Evolutionary conservation across 306 rosid species (phyloP), one percentile per base, ranked within the genome.

Genomic region (Cercis canadensis): DNA sequence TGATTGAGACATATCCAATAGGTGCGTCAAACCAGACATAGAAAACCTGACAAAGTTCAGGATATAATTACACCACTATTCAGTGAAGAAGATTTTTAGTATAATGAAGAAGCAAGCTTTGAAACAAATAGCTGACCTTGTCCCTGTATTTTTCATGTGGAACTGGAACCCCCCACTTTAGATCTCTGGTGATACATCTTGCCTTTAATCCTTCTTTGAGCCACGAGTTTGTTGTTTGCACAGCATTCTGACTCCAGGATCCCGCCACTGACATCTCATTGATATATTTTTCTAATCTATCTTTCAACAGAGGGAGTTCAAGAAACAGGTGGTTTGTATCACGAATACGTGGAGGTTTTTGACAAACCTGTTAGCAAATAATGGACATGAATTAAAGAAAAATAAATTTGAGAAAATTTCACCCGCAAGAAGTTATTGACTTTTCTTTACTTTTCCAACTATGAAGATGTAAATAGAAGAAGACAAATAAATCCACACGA

Each of bases 21-120:
- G 99, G 99, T 58, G 97, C 99, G 83, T 87, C 99, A 81, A 91
- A 94, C 97, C 99, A 94, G 18, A 94, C 97, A 61, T 94, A 94
- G 88, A 94, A 94, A 72, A 94, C 97, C 97, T 94, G 73, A 52
- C 58, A 58, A 75, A 74, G 46, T 53, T 13, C 55, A 39, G 45
- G 44, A 59, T n/a, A 34, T 7, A 46, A 29, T 33, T 44, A 11
- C 60, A 31, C 34, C 57, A 79, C 14, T 47, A 67, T 11, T 50
- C 16, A 62, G 57, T 19, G 36, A 19, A 45, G 67, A 73, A 62
- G 11, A 78, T 37, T 0, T 37, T 37, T 8, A 37, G 29, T 34
- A 34, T 34, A 37, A 37, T 37, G 43, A 37, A 0, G 43, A 37
- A 37, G 43, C 43, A 37, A 37, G 43, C 43, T 37, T 6, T 0